Evolutionary conservation across 139 green algal species (phyloP).

Genomic region (Picochlorum sp.): DNA sequence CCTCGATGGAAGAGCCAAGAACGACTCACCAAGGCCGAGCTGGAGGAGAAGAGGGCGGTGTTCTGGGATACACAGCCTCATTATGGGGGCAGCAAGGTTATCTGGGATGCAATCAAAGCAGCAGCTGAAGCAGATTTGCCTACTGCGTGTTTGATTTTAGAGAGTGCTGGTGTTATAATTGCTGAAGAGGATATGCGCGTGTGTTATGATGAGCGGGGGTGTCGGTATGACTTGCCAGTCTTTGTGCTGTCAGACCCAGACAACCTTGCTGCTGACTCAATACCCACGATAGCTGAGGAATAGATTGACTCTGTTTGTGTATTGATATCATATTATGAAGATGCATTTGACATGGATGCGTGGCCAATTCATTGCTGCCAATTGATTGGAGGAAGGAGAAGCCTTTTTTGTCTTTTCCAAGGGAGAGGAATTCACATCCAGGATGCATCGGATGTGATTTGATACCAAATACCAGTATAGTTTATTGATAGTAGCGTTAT

Average conservation of each 20-base stretch:
- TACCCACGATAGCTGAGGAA: too few relatives aligned
- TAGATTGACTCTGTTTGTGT: too few relatives aligned
- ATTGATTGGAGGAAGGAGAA: too few relatives aligned
- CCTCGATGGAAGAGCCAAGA: slow-evolving; percentile 40
- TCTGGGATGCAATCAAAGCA: slow-evolving; percentile 72
- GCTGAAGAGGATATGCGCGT: slow-evolving; percentile 55
- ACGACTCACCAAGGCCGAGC: slow-evolving; percentile 31
- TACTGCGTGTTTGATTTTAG: slow-evolving; percentile 54
- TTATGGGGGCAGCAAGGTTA: slow-evolving; percentile 73
- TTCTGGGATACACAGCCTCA: slow-evolving; percentile 88
- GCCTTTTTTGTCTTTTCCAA: too few relatives aligned
- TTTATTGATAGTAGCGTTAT: too few relatives aligned
- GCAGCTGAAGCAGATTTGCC: slow-evolving; percentile 50
- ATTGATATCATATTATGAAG: too few relatives aligned
- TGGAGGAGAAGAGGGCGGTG: slow-evolving; percentile 63
- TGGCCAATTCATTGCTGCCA: too few relatives aligned
- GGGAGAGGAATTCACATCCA: too few relatives aligned
- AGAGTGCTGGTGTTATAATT: slow-evolving; percentile 75
- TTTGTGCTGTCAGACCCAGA: slow-evolving; percentile 47
- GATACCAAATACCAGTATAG: too few relatives aligned
- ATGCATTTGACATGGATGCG: too few relatives aligned
- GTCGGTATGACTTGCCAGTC: slow-evolving; percentile 61
- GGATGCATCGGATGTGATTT: too few relatives aligned
- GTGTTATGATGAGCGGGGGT: slow-evolving; percentile 75
- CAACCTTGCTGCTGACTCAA: slow-evolving; percentile 23